Evolutionary conservation across 116 monocot species (phyloP), one percentile per base, ranked within the genome.

Genomic region (Cymodocea nodosa): DNA sequence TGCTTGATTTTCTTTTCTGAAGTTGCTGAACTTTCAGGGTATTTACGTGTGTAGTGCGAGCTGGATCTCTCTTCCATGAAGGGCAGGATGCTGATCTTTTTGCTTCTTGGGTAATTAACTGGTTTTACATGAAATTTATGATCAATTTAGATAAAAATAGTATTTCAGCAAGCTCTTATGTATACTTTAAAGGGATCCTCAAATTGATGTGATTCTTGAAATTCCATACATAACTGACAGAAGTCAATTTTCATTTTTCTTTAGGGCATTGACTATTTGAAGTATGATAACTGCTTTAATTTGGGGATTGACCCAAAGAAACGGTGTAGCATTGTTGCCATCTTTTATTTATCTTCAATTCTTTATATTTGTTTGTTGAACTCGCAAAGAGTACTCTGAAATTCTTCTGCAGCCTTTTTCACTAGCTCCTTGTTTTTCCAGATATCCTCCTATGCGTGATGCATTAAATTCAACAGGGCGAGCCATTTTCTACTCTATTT

Each of bases 361-460:
- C 64, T 49, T 63, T 44, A 4, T 10, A 10, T 44, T 44, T 44
- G 44, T 10, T 44, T 30, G 30, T 30, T 30, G 30, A 1, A 44
- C 44, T 10, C 44, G 8, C 44, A 44, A 44, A 10, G 44, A 44
- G 7, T 44, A 44, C 44, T 12, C 9, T 1, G 44, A 44, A 44
- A 44, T 44, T 44, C 30, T 30, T 30, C 30, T 30, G 44, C 5
- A 53, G 3, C 23, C 39, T 52, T 40, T 23, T 56, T 64, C 44
- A 59, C 16, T 7, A n/a, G n/a, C 16, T 40, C 37, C 36, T 18
- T 34, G 18, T 73, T 35, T 71, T 66, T 49, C 10, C 68, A 97
- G 97, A 4, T 97, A 97, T 73, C 97, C 97, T 68, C 97, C 97
- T 51, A 97, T 97, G 97, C 78, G 85, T 40, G 87, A 97, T 75